Conservation (phyloP, 1,139 yeast species). For the Hansenula anomala region DNA sequence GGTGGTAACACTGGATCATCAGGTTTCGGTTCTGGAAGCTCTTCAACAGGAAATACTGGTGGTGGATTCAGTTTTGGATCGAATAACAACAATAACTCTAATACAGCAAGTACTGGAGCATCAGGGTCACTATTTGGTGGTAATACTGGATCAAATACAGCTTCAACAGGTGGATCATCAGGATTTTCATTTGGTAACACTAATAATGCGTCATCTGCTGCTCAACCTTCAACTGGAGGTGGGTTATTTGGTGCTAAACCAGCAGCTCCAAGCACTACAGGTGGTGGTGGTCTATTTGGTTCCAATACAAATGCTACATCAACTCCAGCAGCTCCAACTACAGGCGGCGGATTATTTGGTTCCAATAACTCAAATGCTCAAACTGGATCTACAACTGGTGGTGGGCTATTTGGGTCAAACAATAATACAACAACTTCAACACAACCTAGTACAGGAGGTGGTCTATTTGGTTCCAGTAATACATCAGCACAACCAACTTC, state of each 20-base stretch:
- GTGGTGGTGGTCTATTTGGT: conserved; percentile 28
- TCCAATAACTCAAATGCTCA: conserved; percentile 1
- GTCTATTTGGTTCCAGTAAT: conserved; percentile 20
- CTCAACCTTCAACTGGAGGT: conserved; percentile 14
- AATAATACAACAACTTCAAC: conserved; percentile 11
- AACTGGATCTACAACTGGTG: conserved; percentile 20
- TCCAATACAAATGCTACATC: conserved; percentile 23
- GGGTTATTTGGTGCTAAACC: conserved; percentile 21
- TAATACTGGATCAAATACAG: neutral
- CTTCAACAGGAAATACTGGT: neutral
- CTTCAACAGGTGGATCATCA: conserved; percentile 19
- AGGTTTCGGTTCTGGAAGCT: neutral
- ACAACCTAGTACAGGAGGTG: conserved; percentile 8
- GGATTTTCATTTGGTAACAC: conserved; percentile 26
- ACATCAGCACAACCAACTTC: neutral
- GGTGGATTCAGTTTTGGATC: conserved; percentile 29
- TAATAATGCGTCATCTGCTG: conserved; percentile 8
- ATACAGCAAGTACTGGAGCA: neutral
- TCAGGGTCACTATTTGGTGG: conserved; percentile 14
- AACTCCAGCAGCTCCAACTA: conserved; percentile 6
- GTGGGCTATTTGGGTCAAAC: conserved; percentile 8
- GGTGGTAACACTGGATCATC: neutral
- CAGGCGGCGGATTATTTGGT: conserved; percentile 20
- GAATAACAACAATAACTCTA: conserved; percentile 12
- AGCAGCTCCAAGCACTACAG: conserved; percentile 11